These are phyloP conservation scores for Fusarium sp. DNA, from an alignment of 2,329 filamentous ascomycete genomes.

Conservation along the genomic window DNA sequence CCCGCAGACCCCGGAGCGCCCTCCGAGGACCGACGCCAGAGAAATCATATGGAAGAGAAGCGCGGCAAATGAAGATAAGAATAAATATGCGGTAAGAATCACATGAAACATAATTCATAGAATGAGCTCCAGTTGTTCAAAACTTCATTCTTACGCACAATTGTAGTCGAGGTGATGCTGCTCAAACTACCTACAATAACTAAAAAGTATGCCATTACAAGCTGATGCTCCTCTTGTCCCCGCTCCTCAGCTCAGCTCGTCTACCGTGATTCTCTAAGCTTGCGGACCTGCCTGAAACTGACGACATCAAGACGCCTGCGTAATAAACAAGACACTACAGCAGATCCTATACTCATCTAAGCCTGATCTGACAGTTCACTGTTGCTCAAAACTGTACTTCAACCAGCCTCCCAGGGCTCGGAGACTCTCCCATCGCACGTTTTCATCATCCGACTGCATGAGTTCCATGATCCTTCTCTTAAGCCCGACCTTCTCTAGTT, in stretches of 20 bases:
- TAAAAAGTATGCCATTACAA: constrained; percentile 50
- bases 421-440: constrained; percentile 92
- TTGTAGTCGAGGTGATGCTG: constrained; percentile 31
- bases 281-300: constrained; percentile 24
- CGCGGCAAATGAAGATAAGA: constrained; percentile 16
- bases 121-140: background rate
- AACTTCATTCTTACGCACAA: constrained; percentile 36
- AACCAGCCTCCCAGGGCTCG: constrained; percentile 79
- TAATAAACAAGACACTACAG: constrained; percentile 41
- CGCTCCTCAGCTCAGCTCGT: constrained; percentile 41
- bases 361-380: constrained; percentile 32
- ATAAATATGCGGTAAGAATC: background rate
- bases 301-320: constrained; percentile 40
- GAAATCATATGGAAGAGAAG: constrained; percentile 3
- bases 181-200: constrained; percentile 41
- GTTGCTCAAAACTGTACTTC: constrained; percentile 71
- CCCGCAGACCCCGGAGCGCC: constrained; percentile 32
- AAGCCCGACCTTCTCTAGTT: constrained; percentile 85
- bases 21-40: constrained; percentile 31
- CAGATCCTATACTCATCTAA: constrained; percentile 20
- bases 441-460: constrained; percentile 90
- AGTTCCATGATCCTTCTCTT: constrained; percentile 93
- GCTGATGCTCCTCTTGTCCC: constrained; percentile 45
- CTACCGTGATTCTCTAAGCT: constrained; percentile 43
- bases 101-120: background rate